Evolutionary conservation across 352 stramenopile species (phyloP).

Genomic region (Globisporangium canariense): DNA sequence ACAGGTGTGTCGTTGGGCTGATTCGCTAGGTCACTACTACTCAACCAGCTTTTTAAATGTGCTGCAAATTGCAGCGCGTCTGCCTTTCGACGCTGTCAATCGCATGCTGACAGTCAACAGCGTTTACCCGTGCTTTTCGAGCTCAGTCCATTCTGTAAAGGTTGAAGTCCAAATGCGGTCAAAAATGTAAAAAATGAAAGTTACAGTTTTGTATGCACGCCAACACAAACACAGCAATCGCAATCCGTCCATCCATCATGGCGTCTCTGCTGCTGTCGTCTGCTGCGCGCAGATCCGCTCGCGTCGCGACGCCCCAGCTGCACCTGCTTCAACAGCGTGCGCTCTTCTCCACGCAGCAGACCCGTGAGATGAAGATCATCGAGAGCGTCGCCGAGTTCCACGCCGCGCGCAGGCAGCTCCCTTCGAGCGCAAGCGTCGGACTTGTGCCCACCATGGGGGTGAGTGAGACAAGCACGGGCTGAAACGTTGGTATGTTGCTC

Average conservation of each 20-base stretch:
- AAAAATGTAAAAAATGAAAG: no score
- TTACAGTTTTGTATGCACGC: no score
- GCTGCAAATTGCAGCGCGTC: no score
- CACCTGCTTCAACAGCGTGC: background rate
- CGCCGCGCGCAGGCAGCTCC: constrained; percentile 41
- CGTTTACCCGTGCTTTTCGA: no score
- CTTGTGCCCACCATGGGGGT: constrained; percentile 99
- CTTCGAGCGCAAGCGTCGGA: constrained; percentile 74
- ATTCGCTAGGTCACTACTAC: no score
- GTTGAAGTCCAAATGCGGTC: no score
- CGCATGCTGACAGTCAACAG: no score
- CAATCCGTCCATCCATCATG: background rate
- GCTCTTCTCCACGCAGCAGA: constrained; percentile 10
- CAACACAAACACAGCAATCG: background rate
- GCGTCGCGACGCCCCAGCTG: background rate
- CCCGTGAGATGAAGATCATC: constrained; percentile 24
- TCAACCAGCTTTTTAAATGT: no score
- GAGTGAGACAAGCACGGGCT: background rate
- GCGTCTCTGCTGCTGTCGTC: background rate
- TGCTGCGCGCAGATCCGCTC: background rate
- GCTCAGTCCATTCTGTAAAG: no score
- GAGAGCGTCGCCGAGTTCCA: constrained; percentile 57
- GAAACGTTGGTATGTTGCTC: background rate
- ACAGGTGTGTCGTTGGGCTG: no score
- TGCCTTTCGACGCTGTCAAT: no score